Conservation (phyloP, 2,329 filamentous ascomycete genomes). For the Aspergillus texensis region DNA sequence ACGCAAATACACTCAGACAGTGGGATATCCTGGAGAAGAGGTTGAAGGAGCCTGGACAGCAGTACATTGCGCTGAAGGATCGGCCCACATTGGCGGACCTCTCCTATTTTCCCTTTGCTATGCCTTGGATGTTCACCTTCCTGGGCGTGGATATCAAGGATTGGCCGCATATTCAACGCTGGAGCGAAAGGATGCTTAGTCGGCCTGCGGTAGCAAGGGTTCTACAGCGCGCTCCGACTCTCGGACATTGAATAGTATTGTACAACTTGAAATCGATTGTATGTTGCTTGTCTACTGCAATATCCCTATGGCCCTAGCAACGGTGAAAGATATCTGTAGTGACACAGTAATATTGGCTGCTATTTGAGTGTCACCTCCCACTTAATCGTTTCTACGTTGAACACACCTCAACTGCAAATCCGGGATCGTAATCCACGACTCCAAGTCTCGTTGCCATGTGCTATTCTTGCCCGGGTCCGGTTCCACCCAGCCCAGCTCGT, state of each 20-base stretch:
- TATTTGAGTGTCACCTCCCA: too few species aligned
- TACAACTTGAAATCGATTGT: too few species aligned
- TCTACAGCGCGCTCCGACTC: not conserved
- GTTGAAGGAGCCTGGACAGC: not conserved
- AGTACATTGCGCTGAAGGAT: conserved; percentile 10
- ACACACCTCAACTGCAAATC: not conserved
- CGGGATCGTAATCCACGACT: not conserved
- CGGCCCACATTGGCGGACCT: conserved; percentile 10
- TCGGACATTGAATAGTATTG: not conserved
- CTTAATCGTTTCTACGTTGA: too few species aligned
- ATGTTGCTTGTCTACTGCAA: too few species aligned
- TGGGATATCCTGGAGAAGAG: conserved; percentile 9
- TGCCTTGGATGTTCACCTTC: conserved; percentile 12
- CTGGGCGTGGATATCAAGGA: conserved; percentile 9
- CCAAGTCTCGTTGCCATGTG: not conserved
- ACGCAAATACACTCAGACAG: not conserved
- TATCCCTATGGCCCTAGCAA: too few species aligned
- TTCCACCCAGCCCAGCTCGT: not conserved
- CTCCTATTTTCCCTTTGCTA: conserved; percentile 11
- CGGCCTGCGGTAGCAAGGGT: conserved; percentile 2
- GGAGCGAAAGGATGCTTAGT: conserved; percentile 2
- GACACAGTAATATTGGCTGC: too few species aligned
- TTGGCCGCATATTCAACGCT: conserved; percentile 6
- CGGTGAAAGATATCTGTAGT: too few species aligned
- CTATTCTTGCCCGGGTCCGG: not conserved